phyloP scores from a whole-genome alignment of 208 protist species.

The Crithidia acanthocephali region DNA sequence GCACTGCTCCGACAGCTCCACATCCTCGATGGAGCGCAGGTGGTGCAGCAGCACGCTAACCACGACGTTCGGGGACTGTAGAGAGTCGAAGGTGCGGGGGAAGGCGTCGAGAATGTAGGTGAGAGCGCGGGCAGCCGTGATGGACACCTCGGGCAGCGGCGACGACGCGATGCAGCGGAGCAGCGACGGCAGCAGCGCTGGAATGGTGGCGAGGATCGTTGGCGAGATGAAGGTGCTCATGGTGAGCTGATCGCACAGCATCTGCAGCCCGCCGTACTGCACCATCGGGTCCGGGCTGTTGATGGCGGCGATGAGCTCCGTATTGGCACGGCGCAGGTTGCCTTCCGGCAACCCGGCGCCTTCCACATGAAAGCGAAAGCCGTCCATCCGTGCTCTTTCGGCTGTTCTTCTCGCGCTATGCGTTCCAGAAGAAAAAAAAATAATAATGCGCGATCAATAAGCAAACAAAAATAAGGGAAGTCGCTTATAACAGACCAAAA shows the following conservation, averaged over 20 bases:
- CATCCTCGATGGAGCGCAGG: constrained; percentile 91
- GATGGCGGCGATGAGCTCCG: constrained; percentile 46
- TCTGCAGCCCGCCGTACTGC: constrained; percentile 58
- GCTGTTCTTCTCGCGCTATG: neutral
- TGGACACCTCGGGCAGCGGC: constrained; percentile 89
- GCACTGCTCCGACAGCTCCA: constrained; percentile 96
- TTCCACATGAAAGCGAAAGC: constrained; percentile 27
- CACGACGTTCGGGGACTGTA: constrained; percentile 55
- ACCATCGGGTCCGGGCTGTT: constrained; percentile 59
- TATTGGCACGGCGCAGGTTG: constrained; percentile 22
- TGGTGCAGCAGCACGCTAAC: constrained; percentile 77
- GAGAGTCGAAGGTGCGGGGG: constrained; percentile 54
- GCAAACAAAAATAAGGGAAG: too few species aligned
- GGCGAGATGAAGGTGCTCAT: constrained; percentile 88
- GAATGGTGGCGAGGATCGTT: constrained; percentile 59
- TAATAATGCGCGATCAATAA: neutral
- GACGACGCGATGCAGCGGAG: constrained; percentile 75
- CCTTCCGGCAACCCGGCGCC: constrained; percentile 29
- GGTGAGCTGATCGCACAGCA: constrained; percentile 93
- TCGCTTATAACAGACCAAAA: too few species aligned
- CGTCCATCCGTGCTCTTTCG: constrained; percentile 12
- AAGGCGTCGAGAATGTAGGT: constrained; percentile 93
- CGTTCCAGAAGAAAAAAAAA: constrained; percentile 14
- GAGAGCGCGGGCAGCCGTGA: constrained; percentile 87
- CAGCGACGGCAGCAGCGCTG: constrained; percentile 65